phyloP scores from a whole-genome alignment of 306 rosid species.

The Vigna hirtella region DNA sequence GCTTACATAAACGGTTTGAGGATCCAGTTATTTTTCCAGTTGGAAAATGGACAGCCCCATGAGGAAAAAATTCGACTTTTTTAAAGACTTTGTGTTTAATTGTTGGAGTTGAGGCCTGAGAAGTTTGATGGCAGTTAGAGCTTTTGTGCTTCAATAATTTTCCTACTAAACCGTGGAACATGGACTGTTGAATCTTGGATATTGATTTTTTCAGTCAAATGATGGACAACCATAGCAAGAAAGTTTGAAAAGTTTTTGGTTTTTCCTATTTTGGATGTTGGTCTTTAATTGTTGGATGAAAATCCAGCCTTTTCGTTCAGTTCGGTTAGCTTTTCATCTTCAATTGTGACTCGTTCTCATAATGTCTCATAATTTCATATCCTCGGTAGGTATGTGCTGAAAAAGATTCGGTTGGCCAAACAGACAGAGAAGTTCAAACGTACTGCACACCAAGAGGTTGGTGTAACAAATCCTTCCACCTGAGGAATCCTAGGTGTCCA shows the following conservation, averaged over 20 bases:
- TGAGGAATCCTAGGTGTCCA: slow-evolving; percentile 40
- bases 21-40: slow-evolving; percentile 10
- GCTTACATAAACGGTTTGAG: slow-evolving; percentile 17
- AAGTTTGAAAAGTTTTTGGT: slow-evolving; percentile 1
- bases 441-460: slow-evolving; percentile 95
- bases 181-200: not conserved
- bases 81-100: slow-evolving; percentile 25
- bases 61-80: slow-evolving; percentile 33
- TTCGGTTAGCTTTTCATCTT: slow-evolving; percentile 25
- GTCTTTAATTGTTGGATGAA: slow-evolving; percentile 32
- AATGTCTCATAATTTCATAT: slow-evolving; percentile 40
- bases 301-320: slow-evolving; percentile 9
- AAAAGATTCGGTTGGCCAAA: slow-evolving; percentile 93
- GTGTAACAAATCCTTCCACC: slow-evolving; percentile 41
- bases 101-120: slow-evolving; percentile 13
- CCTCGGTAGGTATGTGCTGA: slow-evolving; percentile 81
- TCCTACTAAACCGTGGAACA: slow-evolving; percentile 12
- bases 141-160: slow-evolving; percentile 18
- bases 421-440: slow-evolving; percentile 91
- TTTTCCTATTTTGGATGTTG: slow-evolving; percentile 25
- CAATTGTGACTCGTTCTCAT: slow-evolving; percentile 36
- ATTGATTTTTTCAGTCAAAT: slow-evolving; percentile 36
- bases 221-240: slow-evolving; percentile 28
- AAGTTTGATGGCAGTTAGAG: slow-evolving; percentile 7
- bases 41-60: slow-evolving; percentile 36